Conservation (phyloP, 495 filamentous ascomycete species). For the Penicillium odoratum region DNA sequence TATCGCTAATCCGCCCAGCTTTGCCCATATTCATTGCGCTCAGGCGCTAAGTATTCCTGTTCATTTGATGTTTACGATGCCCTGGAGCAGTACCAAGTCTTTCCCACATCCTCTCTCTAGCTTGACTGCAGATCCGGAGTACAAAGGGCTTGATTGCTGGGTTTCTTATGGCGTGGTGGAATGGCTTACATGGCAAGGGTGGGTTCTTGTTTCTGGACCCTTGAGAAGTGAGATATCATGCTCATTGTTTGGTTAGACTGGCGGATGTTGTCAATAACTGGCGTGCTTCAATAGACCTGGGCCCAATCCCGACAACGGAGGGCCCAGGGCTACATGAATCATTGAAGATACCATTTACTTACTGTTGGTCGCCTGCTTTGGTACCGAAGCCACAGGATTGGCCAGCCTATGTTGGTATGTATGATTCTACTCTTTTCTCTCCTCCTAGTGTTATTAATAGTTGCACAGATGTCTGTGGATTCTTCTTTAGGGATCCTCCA, state of each 20-base stretch:
- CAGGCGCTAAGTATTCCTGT: conserved; percentile 61
- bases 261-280: conserved; percentile 62
- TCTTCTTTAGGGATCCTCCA: conserved; percentile 57
- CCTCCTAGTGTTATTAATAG: background rate
- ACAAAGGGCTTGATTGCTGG: conserved; percentile 52
- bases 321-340: conserved; percentile 38
- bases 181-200: conserved; percentile 69
- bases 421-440: background rate
- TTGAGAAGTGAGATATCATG: background rate
- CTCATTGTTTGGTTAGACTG: conserved; percentile 32
- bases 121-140: conserved; percentile 23
- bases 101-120: conserved; percentile 62
- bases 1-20: conserved; percentile 67
- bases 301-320: conserved; percentile 43
- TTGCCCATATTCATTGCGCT: conserved; percentile 66
- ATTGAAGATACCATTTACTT: conserved; percentile 60
- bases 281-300: conserved; percentile 51
- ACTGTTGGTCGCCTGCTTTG: conserved; percentile 64
- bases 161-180: conserved; percentile 63
- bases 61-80: conserved; percentile 69
- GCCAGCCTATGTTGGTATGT: conserved; percentile 53
- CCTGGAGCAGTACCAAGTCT: conserved; percentile 54
- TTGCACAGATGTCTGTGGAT: conserved; percentile 53
- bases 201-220: conserved; percentile 1
- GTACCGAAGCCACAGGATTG: conserved; percentile 64